These are phyloP conservation scores for Gelatoporia subvermispora DNA, from an alignment of 768 basidiomycete genomes.

Conservation along the genomic window DNA sequence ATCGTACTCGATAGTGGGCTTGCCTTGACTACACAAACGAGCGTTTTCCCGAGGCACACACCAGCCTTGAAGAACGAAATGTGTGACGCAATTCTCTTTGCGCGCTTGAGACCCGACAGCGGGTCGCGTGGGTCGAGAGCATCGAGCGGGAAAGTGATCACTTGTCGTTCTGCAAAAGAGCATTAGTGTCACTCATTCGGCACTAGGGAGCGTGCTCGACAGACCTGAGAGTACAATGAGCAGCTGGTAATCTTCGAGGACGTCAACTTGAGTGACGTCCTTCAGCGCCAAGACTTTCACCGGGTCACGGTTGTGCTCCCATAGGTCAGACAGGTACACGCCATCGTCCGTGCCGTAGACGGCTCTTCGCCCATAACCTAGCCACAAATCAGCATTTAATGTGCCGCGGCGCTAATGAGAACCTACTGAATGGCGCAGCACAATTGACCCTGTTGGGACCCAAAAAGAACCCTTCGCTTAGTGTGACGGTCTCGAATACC, in stretches of 20 bases:
- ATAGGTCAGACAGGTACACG: conserved; percentile 88
- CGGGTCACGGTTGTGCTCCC: conserved; percentile 72
- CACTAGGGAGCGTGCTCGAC: neutral
- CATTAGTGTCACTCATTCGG: neutral
- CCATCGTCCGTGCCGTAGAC: conserved; percentile 98
- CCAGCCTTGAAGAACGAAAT: conserved; percentile 99
- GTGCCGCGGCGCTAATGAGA: too few species aligned
- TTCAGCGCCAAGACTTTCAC: conserved; percentile 84
- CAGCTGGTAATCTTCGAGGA: conserved; percentile 92
- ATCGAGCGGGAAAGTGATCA: conserved; percentile 93
- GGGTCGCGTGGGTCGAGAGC: conserved; percentile 89
- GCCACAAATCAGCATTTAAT: neutral
- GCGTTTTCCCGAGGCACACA: conserved; percentile 80
- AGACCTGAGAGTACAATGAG: conserved; percentile 97
- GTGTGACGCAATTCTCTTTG: conserved; percentile 92
- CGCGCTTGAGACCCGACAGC: conserved; percentile 84
- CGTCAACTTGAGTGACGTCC: conserved; percentile 92
- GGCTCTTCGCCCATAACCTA: conserved; percentile 78
- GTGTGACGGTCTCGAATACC: conserved; percentile 78
- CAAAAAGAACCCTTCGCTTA: conserved; percentile 87
- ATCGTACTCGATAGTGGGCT: conserved; percentile 94
- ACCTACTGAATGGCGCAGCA: conserved; percentile 80
- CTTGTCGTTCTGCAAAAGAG: conserved; percentile 73
- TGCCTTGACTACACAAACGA: conserved; percentile 97
- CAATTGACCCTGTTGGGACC: conserved; percentile 88